Evolutionary conservation across 2,329 filamentous ascomycete genomes (phyloP), one percentile per base, ranked within the genome.

Genomic region (Tympanopsis confertula): DNA sequence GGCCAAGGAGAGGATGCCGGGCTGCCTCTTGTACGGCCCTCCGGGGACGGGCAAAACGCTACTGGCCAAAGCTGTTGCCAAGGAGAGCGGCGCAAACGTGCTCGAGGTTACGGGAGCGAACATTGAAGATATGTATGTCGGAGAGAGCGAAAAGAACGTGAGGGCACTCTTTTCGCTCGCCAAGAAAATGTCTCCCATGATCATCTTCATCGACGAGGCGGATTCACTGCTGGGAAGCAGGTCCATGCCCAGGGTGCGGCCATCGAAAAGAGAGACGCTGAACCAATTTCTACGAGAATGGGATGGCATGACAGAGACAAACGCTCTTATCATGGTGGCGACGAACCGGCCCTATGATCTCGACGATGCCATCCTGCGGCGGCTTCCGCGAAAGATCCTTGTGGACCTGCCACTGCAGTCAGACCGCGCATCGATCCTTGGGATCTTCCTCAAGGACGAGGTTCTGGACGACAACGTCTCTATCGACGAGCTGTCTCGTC

Each of bases 241-340:
- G 39, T 71, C 77, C 44, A 73, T 74, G 28, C 68, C 71, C 18
- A 70, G 71, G 41, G 78, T 76, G 47, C 71, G 84, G 20, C 74
- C 75, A 4, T 79, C 74, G 2, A 85, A 93, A 48, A 77, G 88
- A 36, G 89, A 95, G 55, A 81, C 91, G 39, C 88, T 96, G 57
- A 98, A 95, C 53, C 89, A 98, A 59, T 96, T 96, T 57, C 65
- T 98, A 36, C 82, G 87, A 38, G 89, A 96, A 56, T 96, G 89
- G 91, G 91, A 96, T 49, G 91, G 91, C 10, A 81, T 96, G 66
- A 66, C 67, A 38, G 82, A 84, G 48, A 73, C 78, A 35, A 83
- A 82, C 14, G 86, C 89, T 3, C 96, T 98, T 56, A 89, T 98
- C 57, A 95, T 98, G 87, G 87, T 96, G 0, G 89, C 91, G 19